These are phyloP conservation scores for Fraxinus excelsior DNA, from an alignment of 257 asterid species.

Conservation along the genomic window DNA sequence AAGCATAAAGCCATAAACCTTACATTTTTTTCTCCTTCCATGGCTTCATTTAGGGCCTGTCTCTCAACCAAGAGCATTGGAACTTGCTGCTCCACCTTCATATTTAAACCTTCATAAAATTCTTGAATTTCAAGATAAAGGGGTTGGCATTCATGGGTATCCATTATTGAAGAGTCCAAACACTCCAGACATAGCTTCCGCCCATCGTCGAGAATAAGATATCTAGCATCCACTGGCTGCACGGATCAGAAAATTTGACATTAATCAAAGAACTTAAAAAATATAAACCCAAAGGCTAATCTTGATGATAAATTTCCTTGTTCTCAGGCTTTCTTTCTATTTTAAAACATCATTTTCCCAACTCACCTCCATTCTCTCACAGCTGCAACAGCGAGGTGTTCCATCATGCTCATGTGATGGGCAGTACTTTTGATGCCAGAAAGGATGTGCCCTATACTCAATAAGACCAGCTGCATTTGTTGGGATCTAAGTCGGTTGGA, in stretches of 20 bases:
- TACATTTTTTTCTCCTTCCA: slow-evolving; percentile 96
- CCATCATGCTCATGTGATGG: slow-evolving; percentile 92
- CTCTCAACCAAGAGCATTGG: slow-evolving; percentile 96
- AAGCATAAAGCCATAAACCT: slow-evolving; percentile 26
- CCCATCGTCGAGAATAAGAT: slow-evolving; percentile 87
- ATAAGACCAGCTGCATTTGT: slow-evolving; percentile 84
- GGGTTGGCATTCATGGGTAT: slow-evolving; percentile 94
- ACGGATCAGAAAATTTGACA: slow-evolving; percentile 18
- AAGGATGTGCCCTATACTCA: slow-evolving; percentile 98
- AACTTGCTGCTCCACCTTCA: slow-evolving; percentile 96
- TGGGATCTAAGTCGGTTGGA: slow-evolving; percentile 61
- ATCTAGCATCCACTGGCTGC: slow-evolving; percentile 76
- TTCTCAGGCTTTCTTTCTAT: background rate
- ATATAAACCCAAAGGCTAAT: too few relatives aligned
- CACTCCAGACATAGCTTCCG: slow-evolving; percentile 92
- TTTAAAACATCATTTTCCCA: background rate
- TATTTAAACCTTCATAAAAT: slow-evolving; percentile 87
- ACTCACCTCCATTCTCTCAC: slow-evolving; percentile 93
- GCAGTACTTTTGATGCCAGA: slow-evolving; percentile 97
- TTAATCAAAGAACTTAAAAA: background rate
- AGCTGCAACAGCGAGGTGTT: slow-evolving; percentile 98
- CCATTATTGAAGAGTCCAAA: slow-evolving; percentile 97
- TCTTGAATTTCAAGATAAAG: slow-evolving; percentile 94
- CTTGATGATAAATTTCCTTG: background rate
- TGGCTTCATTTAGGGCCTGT: slow-evolving; percentile 94